Percentiles rank a stretch among this genome's conserved stretches.
Conservation (phyloP, 257 asterid genomes). For the Nicotiana attenuata region DNA sequence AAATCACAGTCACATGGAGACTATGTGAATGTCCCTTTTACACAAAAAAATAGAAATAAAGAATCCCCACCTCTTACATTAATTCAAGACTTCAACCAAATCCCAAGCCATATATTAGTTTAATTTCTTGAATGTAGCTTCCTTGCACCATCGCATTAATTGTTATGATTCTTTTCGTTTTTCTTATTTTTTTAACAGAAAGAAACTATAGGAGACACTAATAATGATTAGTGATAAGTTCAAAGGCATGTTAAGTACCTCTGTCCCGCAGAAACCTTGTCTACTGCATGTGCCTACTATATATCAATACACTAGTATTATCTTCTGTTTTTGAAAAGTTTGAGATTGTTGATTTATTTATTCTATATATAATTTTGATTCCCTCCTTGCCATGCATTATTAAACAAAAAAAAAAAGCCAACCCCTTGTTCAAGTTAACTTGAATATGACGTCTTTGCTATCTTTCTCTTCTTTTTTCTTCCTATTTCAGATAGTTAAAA, state of each 20-base stretch:
- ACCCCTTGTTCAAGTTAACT: slow-evolving; percentile 8
- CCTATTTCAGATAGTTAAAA: not conserved
- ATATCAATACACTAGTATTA: not conserved
- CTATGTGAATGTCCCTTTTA: slow-evolving; percentile 25
- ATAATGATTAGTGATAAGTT: slow-evolving; percentile 47
- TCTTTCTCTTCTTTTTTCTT: not conserved
- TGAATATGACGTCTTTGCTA: not conserved
- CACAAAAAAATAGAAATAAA: not conserved
- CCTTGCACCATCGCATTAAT: slow-evolving; percentile 24
- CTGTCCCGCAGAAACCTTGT: slow-evolving; percentile 19
- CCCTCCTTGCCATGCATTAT: not conserved
- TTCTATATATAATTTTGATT: not conserved
- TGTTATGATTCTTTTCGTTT: slow-evolving; percentile 6
- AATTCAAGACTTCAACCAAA: slow-evolving; percentile 6
- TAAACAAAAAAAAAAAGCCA: not conserved
- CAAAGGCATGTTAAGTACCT: slow-evolving; percentile 30
- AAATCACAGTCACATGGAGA: slow-evolving; percentile 53
- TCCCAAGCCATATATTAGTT: not conserved
- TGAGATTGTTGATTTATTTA: not conserved
- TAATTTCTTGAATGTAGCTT: slow-evolving; percentile 17
- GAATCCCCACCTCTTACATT: not conserved
- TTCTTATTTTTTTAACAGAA: slow-evolving; percentile 9
- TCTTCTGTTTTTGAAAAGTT: not conserved
- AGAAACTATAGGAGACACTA: slow-evolving; percentile 31
- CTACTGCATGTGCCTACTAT: not conserved